Evolutionary conservation across 306 rosid species (phyloP), one percentile per base, ranked within the genome.

Genomic region (Quercus agrifolia): DNA sequence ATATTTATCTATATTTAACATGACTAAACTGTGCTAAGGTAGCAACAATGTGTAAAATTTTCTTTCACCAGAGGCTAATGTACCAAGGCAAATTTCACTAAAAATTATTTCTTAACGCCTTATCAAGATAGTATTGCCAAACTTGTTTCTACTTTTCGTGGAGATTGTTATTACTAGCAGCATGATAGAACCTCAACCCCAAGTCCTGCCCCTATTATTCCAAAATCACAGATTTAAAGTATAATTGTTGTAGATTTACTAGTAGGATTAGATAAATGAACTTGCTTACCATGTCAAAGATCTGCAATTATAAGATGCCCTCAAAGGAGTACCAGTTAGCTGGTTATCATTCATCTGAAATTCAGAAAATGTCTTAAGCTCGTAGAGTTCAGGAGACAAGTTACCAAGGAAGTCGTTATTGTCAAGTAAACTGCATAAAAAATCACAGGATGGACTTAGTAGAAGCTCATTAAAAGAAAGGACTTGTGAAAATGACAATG

Each of bases 401-500:
- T 46, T 74, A 38, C 58, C 57, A 13, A 90, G 89, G 83, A 87
- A 61, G 55, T 84, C 79, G 74, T 92, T 92, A 71, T 88, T 85
- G 82, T 90, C 97, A 67, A 92, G 87, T 79, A 92, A 87, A 74
- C 97, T 92, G 83, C 81, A 56, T 67, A 6, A 79, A 56, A 71
- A 77, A 61, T 77, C 68, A 52, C 5, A 77, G 17, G 31, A 27
- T 52, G 61, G 33, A 56, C 51, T 64, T 33, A 56, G 68, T 73
- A 55, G 71, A 81, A 18, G 9, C 61, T 49, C 28, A 5, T 6
- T 14, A 14, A 76, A 62, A 61, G 27, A 55, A 23, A 35, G 27
- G 54, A 64, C 68, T 49, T 2, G 38, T 5, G 35, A 74, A 35
- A 14, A 27, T n/a, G 27, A 23, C 67, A 73, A 66, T 51, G 62